Evolutionary conservation across 2,329 filamentous ascomycete species (phyloP).

Genomic region (Aaosphaeria arxii): DNA sequence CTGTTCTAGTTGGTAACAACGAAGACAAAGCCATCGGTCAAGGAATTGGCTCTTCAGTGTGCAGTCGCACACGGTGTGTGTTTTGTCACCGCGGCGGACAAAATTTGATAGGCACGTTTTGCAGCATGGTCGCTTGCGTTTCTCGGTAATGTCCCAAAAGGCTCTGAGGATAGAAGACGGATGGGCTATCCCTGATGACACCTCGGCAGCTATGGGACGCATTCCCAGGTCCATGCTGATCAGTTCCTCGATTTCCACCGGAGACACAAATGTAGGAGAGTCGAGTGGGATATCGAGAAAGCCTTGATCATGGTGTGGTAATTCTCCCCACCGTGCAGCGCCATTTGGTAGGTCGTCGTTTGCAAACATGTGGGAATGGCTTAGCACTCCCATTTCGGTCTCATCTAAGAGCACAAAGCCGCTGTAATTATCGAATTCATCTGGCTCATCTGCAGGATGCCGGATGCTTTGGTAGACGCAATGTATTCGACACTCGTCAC

Average conservation of each 20-base stretch:
- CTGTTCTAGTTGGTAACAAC: conserved; percentile 9
- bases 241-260: conserved; percentile 22
- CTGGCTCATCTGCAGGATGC: conserved; percentile 17
- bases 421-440: conserved; percentile 29
- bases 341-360: background rate
- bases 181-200: conserved; percentile 14
- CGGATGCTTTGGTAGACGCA: conserved; percentile 32
- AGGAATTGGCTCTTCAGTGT: conserved; percentile 3
- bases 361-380: conserved; percentile 18
- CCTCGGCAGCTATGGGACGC: conserved; percentile 11
- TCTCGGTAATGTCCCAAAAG: conserved; percentile 20
- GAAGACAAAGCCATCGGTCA: conserved; percentile 15
- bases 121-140: conserved; percentile 14
- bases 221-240: conserved; percentile 22
- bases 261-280: conserved; percentile 9
- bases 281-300: conserved; percentile 28
- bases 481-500: conserved; percentile 34
- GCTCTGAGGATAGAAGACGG: conserved; percentile 25
- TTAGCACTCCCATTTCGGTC: conserved; percentile 26
- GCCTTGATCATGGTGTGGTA: conserved; percentile 27
- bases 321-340: background rate
- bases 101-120: conserved; percentile 7
- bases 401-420: conserved; percentile 26
- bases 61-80: conserved; percentile 1
- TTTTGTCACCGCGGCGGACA: background rate